Evolutionary conservation across 208 protist genomes (phyloP).

Genomic region (Angomonas deanei): DNA sequence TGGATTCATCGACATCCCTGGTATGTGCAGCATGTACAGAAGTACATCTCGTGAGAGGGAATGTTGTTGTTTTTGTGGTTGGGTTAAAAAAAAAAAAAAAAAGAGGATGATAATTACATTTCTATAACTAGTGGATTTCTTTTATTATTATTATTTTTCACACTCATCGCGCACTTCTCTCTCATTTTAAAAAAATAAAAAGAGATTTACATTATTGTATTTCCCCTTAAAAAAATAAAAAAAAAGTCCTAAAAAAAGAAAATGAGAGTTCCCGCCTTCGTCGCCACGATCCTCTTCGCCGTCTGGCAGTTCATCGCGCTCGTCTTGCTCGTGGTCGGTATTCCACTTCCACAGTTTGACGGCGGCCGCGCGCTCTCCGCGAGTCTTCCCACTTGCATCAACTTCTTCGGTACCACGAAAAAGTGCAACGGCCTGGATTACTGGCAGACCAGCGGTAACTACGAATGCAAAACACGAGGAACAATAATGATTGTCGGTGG

Average conservation of each 20-base stretch:
- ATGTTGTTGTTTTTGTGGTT: too few relatives aligned
- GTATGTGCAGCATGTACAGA: too few relatives aligned
- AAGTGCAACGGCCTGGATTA: not conserved
- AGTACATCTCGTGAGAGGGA: too few relatives aligned
- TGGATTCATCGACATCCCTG: too few relatives aligned
- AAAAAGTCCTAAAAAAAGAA: not conserved
- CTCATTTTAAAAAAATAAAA: too few relatives aligned
- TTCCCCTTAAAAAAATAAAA: not conserved
- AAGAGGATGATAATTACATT: too few relatives aligned
- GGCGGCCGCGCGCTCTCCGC: not conserved
- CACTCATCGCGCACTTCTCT: too few relatives aligned
- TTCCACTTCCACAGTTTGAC: not conserved
- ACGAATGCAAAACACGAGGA: not conserved
- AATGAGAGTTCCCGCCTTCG: not conserved
- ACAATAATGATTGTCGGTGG: not conserved
- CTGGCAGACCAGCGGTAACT: not conserved
- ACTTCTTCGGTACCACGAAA: not conserved
- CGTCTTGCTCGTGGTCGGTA: not conserved
- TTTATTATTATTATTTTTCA: constrained; percentile 5
- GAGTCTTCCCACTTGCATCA: not conserved
- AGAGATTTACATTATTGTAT: not conserved
- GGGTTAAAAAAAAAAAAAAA: too few relatives aligned
- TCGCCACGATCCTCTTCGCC: not conserved
- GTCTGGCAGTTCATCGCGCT: not conserved
- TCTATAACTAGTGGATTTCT: constrained; percentile 8